Conservation (phyloP, 768 basidiomycete species). For the Mycena galopus region DNA sequence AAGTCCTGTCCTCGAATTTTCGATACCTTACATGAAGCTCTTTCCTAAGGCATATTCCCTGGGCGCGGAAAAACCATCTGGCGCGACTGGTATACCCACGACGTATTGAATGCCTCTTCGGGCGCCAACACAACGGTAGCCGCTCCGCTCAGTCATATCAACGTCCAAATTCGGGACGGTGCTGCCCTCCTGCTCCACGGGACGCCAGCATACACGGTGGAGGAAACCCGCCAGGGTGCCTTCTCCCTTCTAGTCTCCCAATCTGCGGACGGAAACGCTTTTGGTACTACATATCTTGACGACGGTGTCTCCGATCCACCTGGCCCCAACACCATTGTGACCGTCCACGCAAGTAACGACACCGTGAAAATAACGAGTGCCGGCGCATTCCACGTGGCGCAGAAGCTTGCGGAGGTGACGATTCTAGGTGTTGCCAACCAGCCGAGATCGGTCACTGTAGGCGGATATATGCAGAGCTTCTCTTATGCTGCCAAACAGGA, state of each 20-base stretch:
- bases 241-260: constrained; percentile 75
- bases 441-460: constrained; percentile 56
- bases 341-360: constrained; percentile 53
- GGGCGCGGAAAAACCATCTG: constrained; percentile 52
- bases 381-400: constrained; percentile 59
- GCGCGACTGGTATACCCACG: constrained; percentile 83
- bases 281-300: constrained; percentile 76
- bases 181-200: constrained; percentile 74
- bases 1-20: too few species aligned
- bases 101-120: constrained; percentile 57
- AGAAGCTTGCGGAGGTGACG: constrained; percentile 65
- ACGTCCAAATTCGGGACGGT: constrained; percentile 80
- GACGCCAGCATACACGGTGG: constrained; percentile 74
- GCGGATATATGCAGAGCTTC: constrained; percentile 54
- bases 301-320: constrained; percentile 76
- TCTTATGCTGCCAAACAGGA: constrained; percentile 52
- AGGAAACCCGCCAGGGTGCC: constrained; percentile 72
- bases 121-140: constrained; percentile 62
- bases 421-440: constrained; percentile 65
- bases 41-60: too few species aligned
- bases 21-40: too few species aligned
- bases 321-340: constrained; percentile 62
- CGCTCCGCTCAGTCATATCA: constrained; percentile 81
- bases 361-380: constrained; percentile 52
- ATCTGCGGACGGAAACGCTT: constrained; percentile 60